phyloP scores from a whole-genome alignment of 768 basidiomycete genomes.

The Hemileccinum rubropunctum region DNA sequence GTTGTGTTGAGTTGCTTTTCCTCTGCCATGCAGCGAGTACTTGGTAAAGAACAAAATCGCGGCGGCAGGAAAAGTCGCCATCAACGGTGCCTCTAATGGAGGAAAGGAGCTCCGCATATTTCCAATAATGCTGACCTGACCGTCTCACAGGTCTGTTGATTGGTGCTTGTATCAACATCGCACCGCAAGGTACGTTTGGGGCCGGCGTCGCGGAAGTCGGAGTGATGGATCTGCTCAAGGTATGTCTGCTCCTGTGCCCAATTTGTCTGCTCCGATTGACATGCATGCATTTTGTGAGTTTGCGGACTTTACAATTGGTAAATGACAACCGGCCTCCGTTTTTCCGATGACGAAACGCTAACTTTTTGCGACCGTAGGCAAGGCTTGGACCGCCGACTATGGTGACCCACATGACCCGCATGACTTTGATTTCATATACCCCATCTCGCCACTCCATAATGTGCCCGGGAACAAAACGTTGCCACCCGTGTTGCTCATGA shows the following conservation, averaged over 20 bases:
- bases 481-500: conserved; percentile 73
- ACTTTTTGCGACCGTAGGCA: conserved; percentile 38
- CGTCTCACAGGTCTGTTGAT: conserved; percentile 59
- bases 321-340: conserved; percentile 6
- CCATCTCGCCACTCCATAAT: conserved; percentile 79
- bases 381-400: conserved; percentile 78
- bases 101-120: conserved; percentile 38
- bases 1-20: background rate
- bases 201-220: conserved; percentile 81
- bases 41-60: conserved; percentile 72
- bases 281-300: conserved; percentile 46
- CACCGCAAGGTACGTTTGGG: conserved; percentile 73
- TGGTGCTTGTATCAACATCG: conserved; percentile 82
- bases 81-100: conserved; percentile 82
- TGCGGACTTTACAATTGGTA: conserved; percentile 73
- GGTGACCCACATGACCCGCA: conserved; percentile 70
- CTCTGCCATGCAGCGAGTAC: conserved; percentile 47
- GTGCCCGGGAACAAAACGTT: conserved; percentile 57
- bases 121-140: background rate
- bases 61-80: conserved; percentile 65
- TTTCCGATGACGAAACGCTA: conserved; percentile 6
- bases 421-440: conserved; percentile 83
- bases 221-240: conserved; percentile 77
- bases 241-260: conserved; percentile 22
- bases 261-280: background rate